Conservation (phyloP, 2,329 filamentous ascomycete genomes). For the Aspergillus ustus region DNA sequence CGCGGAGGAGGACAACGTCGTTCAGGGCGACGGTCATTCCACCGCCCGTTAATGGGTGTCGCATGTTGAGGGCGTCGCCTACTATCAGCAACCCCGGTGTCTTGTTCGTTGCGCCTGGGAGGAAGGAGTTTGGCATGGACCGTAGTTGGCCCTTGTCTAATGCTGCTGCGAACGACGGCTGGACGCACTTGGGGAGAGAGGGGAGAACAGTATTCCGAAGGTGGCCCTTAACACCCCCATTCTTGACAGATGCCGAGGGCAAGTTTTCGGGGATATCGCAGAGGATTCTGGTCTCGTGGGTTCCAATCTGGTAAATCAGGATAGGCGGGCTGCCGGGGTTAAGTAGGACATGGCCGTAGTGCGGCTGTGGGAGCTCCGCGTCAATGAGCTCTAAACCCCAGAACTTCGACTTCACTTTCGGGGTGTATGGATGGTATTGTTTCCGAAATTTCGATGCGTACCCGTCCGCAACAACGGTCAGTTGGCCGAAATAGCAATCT, state of each 20-base stretch:
- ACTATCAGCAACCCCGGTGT: constrained; percentile 77
- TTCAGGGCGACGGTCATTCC: constrained; percentile 98
- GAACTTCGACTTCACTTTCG: constrained; percentile 82
- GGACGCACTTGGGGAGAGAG: constrained; percentile 71
- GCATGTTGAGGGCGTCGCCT: constrained; percentile 98
- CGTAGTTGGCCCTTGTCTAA: constrained; percentile 78
- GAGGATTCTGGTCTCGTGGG: constrained; percentile 87
- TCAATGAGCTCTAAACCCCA: constrained; percentile 93
- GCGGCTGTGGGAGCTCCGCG: constrained; percentile 72
- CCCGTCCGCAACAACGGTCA: constrained; percentile 90
- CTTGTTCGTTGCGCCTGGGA: constrained; percentile 76
- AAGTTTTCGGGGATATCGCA: constrained; percentile 83
- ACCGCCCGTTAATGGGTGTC: constrained; percentile 94
- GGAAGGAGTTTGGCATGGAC: constrained; percentile 94
- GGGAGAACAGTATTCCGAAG: constrained; percentile 80
- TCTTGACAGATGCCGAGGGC: constrained; percentile 71
- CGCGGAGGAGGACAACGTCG: constrained; percentile 78
- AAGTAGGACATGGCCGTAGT: constrained; percentile 87
- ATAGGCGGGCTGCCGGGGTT: constrained; percentile 72
- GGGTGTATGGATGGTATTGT: constrained; percentile 68
- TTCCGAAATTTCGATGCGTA: constrained; percentile 93
- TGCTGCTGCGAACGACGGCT: constrained; percentile 74
- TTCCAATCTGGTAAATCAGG: constrained; percentile 95
- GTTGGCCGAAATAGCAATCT: constrained; percentile 84
- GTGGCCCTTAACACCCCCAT: constrained; percentile 84